Evolutionary conservation across 805 yeast species (phyloP), one percentile per base, ranked within the genome.

Genomic region (Myxozyma monticola): DNA sequence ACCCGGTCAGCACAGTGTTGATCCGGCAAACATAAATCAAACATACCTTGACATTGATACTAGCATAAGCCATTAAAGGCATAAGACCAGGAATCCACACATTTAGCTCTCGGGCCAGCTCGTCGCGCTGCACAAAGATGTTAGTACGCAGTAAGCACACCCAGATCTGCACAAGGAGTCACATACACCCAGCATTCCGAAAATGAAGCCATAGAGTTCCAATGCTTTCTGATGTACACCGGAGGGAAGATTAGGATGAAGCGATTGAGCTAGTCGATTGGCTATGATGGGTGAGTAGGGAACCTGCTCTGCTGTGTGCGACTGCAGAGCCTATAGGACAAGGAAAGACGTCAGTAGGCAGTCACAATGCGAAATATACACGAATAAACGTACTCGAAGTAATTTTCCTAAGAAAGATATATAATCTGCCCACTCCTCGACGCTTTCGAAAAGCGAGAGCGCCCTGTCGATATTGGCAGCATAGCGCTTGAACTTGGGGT

Each of bases 401-500:
- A 95, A 75, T 52, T 85, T 80, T 1, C 91, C 82, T 38, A 95
- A 72, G 65, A 88, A 90, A 20, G 97, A 84, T 49, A 93, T 93
- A 66, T 91, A 89, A 65, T 93, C 99, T 12, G 99, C 98, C 99
- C 99, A 93, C 71, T 93, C 99, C 28, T 82, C 85, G 1, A 89
- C 84, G 1, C 85, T 71, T 45, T 88, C 96, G 71, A 91, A 91
- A 17, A 79, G 74, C 5, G 78, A 75, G 20, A 93, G 71, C 0
- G 93, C 87, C 58, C 83, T 78, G 45, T 85, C 91, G 10, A 91
- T 76, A 49, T 76, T 81, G n/a, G 78, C 73, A 18, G 74, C 71
- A 62, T 82, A 84, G 52, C 85, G 81, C 69, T 79, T 84, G 63
- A 85, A 90, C 61, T 81, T 81, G 0, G 89, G 74, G 68, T 76